Evolutionary conservation across 1,139 yeast species (phyloP).

Genomic region (Pichia sp.): DNA sequence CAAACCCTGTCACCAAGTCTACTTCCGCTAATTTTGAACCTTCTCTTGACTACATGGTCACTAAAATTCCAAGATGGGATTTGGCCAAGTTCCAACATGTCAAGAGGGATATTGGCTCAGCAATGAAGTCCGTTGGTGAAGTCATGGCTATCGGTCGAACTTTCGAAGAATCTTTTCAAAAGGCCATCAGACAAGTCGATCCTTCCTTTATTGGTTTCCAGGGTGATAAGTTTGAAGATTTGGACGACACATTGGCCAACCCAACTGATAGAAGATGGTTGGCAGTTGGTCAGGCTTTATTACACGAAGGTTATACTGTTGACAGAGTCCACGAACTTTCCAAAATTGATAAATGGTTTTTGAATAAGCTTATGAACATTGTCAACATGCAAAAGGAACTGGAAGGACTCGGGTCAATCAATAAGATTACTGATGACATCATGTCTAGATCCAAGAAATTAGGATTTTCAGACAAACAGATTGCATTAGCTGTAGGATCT

Average conservation of each 20-base stretch:
- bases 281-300: slow-evolving; percentile 95
- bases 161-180: slow-evolving; percentile 96
- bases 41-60: slow-evolving; percentile 91
- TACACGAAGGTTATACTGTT: slow-evolving; percentile 85
- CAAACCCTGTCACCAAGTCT: slow-evolving; percentile 94
- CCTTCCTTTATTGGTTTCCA: slow-evolving; percentile 90
- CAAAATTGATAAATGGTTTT: slow-evolving; percentile 94
- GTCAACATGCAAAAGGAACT: slow-evolving; percentile 83
- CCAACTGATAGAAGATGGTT: slow-evolving; percentile 98
- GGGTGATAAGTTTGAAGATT: slow-evolving; percentile 75
- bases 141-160: slow-evolving; percentile 99
- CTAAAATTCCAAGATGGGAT: slow-evolving; percentile 99
- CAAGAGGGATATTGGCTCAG: slow-evolving; percentile 85
- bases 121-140: slow-evolving; percentile 99
- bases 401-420: slow-evolving; percentile 57
- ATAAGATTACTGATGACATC: slow-evolving; percentile 60
- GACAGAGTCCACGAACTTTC: slow-evolving; percentile 87
- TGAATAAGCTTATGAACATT: slow-evolving; percentile 85
- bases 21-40: slow-evolving; percentile 98
- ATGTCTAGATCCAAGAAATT: slow-evolving; percentile 82
- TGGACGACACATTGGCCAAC: slow-evolving; percentile 74
- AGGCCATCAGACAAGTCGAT: slow-evolving; percentile 95
- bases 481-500: slow-evolving; percentile 62
- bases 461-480: slow-evolving; percentile 94
- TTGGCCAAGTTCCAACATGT: slow-evolving; percentile 92